Percentiles rank a stretch among this genome's conserved stretches.
phyloP scores from a whole-genome alignment of 768 basidiomycete genomes.

The Collybiopsis confluens region DNA sequence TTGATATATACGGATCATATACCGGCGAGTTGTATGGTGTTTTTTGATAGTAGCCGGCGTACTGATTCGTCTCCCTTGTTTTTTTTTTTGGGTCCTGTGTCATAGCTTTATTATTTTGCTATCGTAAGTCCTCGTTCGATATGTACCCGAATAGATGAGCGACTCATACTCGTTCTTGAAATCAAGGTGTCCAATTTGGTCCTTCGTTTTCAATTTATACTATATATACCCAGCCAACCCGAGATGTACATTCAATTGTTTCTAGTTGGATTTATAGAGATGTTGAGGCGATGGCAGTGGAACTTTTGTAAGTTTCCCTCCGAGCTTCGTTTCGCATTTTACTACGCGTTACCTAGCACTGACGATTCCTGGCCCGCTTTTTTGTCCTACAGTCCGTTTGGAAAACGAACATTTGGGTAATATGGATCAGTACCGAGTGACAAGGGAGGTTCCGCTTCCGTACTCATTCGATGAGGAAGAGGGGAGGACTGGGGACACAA shows the following conservation, averaged over 20 bases:
- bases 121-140: too few species aligned
- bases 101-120: conserved; percentile 78
- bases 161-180: too few species aligned
- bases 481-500: conserved; percentile 37
- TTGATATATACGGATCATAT: conserved; percentile 66
- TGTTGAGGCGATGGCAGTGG: conserved; percentile 83
- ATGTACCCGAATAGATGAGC: too few species aligned
- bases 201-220: conserved; percentile 79
- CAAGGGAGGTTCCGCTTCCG: conserved; percentile 80
- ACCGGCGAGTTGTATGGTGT: conserved; percentile 53
- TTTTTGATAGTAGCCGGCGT: too few species aligned
- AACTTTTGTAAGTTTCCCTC: conserved; percentile 74
- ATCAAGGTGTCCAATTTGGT: conserved; percentile 68
- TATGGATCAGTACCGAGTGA: conserved; percentile 87
- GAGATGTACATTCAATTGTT: conserved; percentile 56
- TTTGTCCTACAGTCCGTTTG: conserved; percentile 52
- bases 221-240: conserved; percentile 59
- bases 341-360: too few species aligned
- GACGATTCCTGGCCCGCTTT: neutral
- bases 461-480: conserved; percentile 56
- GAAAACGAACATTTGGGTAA: conserved; percentile 94
- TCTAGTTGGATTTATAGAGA: conserved; percentile 67
- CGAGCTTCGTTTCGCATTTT: too few species aligned
- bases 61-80: neutral
- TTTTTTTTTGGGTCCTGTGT: neutral